Evolutionary conservation across 1,139 yeast species (phyloP).

Genomic region (Nadsonia starkeyi-henricii): DNA sequence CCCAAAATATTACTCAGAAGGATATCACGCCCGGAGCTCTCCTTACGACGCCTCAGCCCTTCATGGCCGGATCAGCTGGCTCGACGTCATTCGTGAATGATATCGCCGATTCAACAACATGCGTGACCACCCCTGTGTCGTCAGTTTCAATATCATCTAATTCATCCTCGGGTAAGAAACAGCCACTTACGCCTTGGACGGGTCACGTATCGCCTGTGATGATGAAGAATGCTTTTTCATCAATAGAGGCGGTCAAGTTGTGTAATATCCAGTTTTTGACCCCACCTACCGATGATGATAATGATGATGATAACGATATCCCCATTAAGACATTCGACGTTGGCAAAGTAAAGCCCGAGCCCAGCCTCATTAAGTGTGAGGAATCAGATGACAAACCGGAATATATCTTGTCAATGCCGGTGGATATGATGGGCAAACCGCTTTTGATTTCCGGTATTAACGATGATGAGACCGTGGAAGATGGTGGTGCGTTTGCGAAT

Average conservation of each 20-base stretch:
- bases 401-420: background rate
- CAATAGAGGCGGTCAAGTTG: slow-evolving; percentile 16
- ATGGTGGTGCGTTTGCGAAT: background rate
- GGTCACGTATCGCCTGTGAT: slow-evolving; percentile 18
- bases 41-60: slow-evolving; percentile 17
- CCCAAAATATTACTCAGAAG: slow-evolving; percentile 2
- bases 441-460: background rate
- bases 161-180: background rate
- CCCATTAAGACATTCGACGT: slow-evolving; percentile 1
- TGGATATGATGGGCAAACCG: background rate
- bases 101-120: no score
- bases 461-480: background rate
- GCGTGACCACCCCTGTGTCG: background rate
- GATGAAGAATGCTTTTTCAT: slow-evolving; percentile 16
- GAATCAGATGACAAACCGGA: background rate
- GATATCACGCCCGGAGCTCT: slow-evolving; percentile 17
- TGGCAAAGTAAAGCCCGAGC: background rate
- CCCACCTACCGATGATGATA: slow-evolving; percentile 14
- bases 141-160: no score
- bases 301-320: background rate
- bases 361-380: background rate
- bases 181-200: slow-evolving; percentile 15
- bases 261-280: slow-evolving; percentile 17
- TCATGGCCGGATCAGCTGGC: slow-evolving; percentile 1
- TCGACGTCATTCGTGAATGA: background rate